Evolutionary conservation across 2,329 filamentous ascomycete genomes (phyloP), one percentile per base, ranked within the genome.

Genomic region (Talaromyces sp.): DNA sequence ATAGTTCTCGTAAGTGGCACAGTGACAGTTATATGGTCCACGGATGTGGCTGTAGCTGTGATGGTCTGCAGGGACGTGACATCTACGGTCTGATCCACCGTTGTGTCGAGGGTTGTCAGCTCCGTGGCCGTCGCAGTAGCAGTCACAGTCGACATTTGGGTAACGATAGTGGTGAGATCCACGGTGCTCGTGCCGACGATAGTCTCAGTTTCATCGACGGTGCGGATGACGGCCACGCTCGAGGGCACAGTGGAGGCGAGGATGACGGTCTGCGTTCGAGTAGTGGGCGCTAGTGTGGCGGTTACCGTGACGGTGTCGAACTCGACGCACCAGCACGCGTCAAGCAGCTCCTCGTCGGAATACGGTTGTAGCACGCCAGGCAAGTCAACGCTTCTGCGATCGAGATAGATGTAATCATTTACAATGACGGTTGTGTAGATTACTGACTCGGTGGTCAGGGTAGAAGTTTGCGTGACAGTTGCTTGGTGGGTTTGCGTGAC

Each of bases 271-370:
- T 28, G 18, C 12, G 35, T 57, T 40, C 40, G 54, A 25, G 54
- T 57, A 21, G 54, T 18, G 12, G 21, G 54, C 28, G 35, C 35
- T 16, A 25, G 33, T 40, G 35, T 42, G 12, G 4, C 14, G 21
- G 54, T 57, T n/a, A n/a, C n/a, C 14, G 35, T 57, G 21, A 57
- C 21, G 25, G 54, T 42, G 54, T 57, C 54, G 14, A 40, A 40
- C 35, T 57, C 54, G 35, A 57, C 35, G 35, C 54, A 57, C 54
- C 54, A 57, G 54, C 54, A 57, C 18, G 54, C 54, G 14, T 57
- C 54, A 23, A 25, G 18, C 14, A 57, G 54, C 6, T 57, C 54
- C 35, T 57, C 54, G n/a, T 28, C 25, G 12, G 54, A 57, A 57
- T 57, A 40, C 18, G 12, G n/a, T 21, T 40, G 35, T 16, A 57